Conservation (phyloP, 306 rosid species). For the Ochetophila trinervis region DNA sequence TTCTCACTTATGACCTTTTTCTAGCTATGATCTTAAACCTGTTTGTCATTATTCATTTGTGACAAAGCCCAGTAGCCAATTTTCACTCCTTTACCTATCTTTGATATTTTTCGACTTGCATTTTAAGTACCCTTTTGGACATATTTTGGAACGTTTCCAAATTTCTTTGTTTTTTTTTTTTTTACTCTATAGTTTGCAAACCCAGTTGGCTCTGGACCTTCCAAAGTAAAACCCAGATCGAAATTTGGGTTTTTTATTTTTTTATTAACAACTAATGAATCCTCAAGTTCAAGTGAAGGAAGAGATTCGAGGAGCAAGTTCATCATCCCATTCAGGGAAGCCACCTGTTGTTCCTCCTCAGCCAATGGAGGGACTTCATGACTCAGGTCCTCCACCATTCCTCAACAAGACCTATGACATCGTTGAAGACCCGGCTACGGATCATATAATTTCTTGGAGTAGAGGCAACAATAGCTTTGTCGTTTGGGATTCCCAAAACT, state of each 20-base stretch:
- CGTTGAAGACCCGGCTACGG: constrained; percentile 63
- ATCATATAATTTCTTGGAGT: constrained; percentile 81
- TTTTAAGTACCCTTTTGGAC: neutral
- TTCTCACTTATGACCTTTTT: neutral
- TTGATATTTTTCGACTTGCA: neutral
- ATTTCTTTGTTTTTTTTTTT: no score
- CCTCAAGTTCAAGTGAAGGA: constrained; percentile 39
- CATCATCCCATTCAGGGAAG: constrained; percentile 11
- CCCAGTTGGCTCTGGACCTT: neutral
- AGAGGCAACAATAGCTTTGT: constrained; percentile 72
- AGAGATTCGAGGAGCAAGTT: constrained; percentile 36
- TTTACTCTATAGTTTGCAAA: no score
- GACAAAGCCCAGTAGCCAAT: neutral
- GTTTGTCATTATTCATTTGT: constrained; percentile 5
- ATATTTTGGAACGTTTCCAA: no score
- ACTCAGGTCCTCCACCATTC: constrained; percentile 80
- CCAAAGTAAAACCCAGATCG: constrained; percentile 27
- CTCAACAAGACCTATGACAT: constrained; percentile 81
- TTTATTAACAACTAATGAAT: constrained; percentile 32
- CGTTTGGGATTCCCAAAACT: constrained; percentile 78
- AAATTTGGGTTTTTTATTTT: neutral
- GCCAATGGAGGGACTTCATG: constrained; percentile 63
- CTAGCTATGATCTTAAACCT: no score
- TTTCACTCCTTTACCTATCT: neutral
- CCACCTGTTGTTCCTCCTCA: constrained; percentile 30